Evolutionary conservation across 1,284 basidiomycete genomes (phyloP).

Genomic region (Trichosporon sp.): DNA sequence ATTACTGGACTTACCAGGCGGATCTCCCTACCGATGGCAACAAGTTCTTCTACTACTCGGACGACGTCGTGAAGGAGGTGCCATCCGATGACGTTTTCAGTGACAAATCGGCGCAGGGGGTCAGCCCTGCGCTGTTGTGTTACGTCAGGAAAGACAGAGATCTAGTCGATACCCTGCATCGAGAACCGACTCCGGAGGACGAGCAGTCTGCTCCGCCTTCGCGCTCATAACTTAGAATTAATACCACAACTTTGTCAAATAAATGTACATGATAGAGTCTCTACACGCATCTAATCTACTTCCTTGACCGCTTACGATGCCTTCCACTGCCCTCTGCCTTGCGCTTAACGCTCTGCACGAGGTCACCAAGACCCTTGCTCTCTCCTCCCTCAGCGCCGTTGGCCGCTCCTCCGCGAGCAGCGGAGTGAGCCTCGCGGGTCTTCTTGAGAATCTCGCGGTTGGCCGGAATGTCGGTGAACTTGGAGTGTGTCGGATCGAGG

Average conservation of each 20-base stretch:
- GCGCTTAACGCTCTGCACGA: constrained; percentile 81
- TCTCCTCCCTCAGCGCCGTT: constrained; percentile 3
- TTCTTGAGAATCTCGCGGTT: constrained; percentile 71
- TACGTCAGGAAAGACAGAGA: constrained; percentile 44
- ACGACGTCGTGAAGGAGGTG: constrained; percentile 64
- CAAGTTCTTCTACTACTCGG: constrained; percentile 93
- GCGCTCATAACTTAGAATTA: neutral
- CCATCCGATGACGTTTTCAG: constrained; percentile 40
- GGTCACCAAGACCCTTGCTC: constrained; percentile 53
- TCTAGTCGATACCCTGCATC: constrained; percentile 42
- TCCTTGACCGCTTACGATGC: constrained; percentile 26
- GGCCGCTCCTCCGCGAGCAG: constrained; percentile 17
- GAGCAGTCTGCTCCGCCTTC: neutral
- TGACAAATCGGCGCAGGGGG: constrained; percentile 32
- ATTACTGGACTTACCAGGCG: constrained; percentile 51
- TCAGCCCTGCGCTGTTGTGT: constrained; percentile 49
- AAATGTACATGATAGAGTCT: constrained; percentile 3
- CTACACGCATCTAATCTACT: constrained; percentile 10
- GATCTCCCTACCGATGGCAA: constrained; percentile 54
- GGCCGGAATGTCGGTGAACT: constrained; percentile 85
- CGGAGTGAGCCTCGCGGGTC: constrained; percentile 33
- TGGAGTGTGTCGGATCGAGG: constrained; percentile 92
- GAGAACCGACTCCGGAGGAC: constrained; percentile 23
- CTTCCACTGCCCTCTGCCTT: constrained; percentile 52
- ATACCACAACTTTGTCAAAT: neutral